Evolutionary conservation across 345 rosid species (phyloP).

Genomic region (Fremontodendron californicum): DNA sequence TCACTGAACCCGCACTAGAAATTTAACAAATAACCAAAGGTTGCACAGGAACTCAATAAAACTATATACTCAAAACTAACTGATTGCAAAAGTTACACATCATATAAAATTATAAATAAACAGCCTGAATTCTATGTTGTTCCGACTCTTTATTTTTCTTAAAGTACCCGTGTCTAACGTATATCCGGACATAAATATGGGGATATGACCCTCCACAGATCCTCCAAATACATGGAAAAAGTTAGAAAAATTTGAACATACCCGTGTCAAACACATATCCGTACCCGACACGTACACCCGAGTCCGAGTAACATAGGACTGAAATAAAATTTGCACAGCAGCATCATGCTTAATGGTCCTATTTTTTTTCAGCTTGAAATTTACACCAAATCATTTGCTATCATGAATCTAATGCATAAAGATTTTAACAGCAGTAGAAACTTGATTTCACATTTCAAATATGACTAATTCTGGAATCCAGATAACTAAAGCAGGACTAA

Average conservation of each 20-base stretch:
- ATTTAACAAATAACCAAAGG: constrained; percentile 15
- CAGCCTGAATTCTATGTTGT: too few relatives aligned
- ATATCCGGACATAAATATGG: too few relatives aligned
- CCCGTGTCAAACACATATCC: too few relatives aligned
- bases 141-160: too few relatives aligned
- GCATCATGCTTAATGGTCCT: not conserved
- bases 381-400: not conserved
- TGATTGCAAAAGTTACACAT: not conserved
- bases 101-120: not conserved
- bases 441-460: not conserved
- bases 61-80: not conserved
- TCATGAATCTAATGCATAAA: not conserved
- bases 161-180: too few relatives aligned
- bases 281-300: too few relatives aligned
- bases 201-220: too few relatives aligned
- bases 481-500: not conserved
- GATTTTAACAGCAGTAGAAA: not conserved
- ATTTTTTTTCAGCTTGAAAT: not conserved
- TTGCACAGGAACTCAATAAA: constrained; percentile 6
- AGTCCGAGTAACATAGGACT: too few relatives aligned
- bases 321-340: not conserved
- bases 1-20: constrained; percentile 45
- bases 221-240: too few relatives aligned
- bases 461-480: not conserved
- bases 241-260: too few relatives aligned